Conservation (phyloP, 2,329 filamentous ascomycete genomes). For the Ceratocystis eucalypticola region DNA sequence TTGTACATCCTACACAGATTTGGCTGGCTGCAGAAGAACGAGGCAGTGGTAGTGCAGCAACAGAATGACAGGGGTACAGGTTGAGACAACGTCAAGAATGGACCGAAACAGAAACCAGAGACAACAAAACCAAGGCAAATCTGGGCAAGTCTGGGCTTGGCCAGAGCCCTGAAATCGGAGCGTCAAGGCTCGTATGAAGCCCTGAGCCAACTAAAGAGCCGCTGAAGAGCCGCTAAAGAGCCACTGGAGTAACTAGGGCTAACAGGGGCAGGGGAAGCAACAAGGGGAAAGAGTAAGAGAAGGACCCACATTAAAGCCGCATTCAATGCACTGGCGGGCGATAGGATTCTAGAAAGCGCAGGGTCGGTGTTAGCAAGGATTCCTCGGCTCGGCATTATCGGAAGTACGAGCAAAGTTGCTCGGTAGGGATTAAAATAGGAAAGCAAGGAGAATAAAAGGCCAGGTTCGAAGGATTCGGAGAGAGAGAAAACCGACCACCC, state of each 20-base stretch:
- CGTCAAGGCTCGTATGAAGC: too few species aligned
- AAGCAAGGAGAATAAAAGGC: background rate
- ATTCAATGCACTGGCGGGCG: slow-evolving; percentile 64
- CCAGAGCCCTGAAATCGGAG: too few species aligned
- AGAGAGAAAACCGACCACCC: background rate
- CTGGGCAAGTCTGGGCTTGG: background rate
- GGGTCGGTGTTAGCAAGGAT: slow-evolving; percentile 7
- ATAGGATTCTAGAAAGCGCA: slow-evolving; percentile 11
- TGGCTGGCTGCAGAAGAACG: background rate
- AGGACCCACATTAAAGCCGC: slow-evolving; percentile 57
- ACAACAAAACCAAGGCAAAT: background rate
- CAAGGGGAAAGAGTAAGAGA: background rate
- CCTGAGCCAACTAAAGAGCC: too few species aligned
- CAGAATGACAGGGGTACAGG: background rate
- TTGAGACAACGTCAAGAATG: background rate
- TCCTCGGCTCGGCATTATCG: slow-evolving; percentile 16
- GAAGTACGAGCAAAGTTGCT: slow-evolving; percentile 1
- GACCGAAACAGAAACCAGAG: background rate
- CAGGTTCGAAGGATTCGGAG: slow-evolving; percentile 3
- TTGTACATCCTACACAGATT: background rate
- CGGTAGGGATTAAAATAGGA: slow-evolving; percentile 5
- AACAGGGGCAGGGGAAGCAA: background rate
- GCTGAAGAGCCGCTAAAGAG: background rate
- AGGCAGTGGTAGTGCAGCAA: background rate
- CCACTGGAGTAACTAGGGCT: background rate